Percentiles rank a stretch among this genome's conserved stretches.
Conservation (phyloP, 2,329 filamentous ascomycete species). For the Malbranchea cinnamomea region DNA sequence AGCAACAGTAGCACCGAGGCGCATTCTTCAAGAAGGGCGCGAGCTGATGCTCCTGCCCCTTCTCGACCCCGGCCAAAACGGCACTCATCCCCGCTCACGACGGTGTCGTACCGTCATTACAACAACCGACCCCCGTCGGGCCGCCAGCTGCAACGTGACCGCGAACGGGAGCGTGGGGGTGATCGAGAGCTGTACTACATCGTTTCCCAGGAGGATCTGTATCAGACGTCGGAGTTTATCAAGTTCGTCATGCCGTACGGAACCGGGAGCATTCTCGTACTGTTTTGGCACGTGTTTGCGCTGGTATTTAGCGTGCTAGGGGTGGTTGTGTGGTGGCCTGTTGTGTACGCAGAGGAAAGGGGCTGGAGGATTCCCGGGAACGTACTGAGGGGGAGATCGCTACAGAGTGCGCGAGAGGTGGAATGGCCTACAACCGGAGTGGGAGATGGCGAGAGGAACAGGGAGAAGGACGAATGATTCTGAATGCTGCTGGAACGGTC, state of each 20-base stretch:
- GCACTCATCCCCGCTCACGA: too few relatives aligned
- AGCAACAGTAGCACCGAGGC: slow-evolving; percentile 2
- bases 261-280: slow-evolving; percentile 40
- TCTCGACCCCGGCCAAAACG: too few relatives aligned
- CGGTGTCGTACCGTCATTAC: too few relatives aligned
- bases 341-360: slow-evolving; percentile 36
- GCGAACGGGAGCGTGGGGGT: slow-evolving; percentile 10
- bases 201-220: slow-evolving; percentile 61
- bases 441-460: too few relatives aligned
- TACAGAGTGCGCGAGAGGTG: too few relatives aligned
- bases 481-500: too few relatives aligned
- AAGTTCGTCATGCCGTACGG: slow-evolving; percentile 53
- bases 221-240: slow-evolving; percentile 61
- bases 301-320: slow-evolving; percentile 51
- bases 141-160: slow-evolving; percentile 7
- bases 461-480: too few relatives aligned
- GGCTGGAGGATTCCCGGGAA: slow-evolving; percentile 1
- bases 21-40: neutral
- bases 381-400: neutral
- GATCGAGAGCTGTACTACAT: slow-evolving; percentile 50
- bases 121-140: too few relatives aligned
- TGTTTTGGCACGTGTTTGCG: slow-evolving; percentile 49
- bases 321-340: slow-evolving; percentile 35
- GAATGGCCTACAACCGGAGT: too few relatives aligned
- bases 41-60: neutral